Base-by-base conservation (phyloP, 108 stramenopile species). In the Cyclotella choctawhatcheeana region DNA sequence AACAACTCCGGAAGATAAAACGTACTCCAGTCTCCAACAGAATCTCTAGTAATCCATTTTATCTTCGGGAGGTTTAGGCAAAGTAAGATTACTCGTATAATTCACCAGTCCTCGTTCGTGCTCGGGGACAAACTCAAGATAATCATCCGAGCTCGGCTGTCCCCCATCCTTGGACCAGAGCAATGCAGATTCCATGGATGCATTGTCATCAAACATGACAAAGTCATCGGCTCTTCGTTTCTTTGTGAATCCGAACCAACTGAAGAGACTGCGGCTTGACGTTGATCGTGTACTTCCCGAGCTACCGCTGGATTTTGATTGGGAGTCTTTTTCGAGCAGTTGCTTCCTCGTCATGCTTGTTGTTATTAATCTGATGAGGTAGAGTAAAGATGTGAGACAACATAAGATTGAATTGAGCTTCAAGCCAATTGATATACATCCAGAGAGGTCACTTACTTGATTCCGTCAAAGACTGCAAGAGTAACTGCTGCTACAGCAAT, bases 191-290 rank as follows among this genome's bases (percentile, higher is more conserved):
- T 77, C 69, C 69, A 77, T 58, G 12, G 76, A 77, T 30, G 76
- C 62, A 65, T 77, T 65, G 58, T 77, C 76, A 33, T 77, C 69
- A 65, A 77, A 71, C 58, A 77, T 37, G 22, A 77, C 69, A 54
- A 77, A 71, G 37, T 77, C 76, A 34, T 77, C 69, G 22, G 69
- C 44, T 30, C 52, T 26, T 37, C 71, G 70, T 31, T 53, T 70
- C 69, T 77, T 77, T 0, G 30, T 20, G 3, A 65, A 18, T 20
- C 76, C 69, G 33, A 77, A 64, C 31, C 43, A 69, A 50, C 62
- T 64, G 20, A 70, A 33, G 21, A 62, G 32, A 32, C 29, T 52
- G 10, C 68, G 13, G 64, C 35, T 54, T 14, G 34, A 33, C 22
- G 29, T 35, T 44, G 60, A 52, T 7, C 40, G 26, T 13, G 18